Conservation (phyloP, 2,329 filamentous ascomycete genomes). For the Aspergillus sp. region DNA sequence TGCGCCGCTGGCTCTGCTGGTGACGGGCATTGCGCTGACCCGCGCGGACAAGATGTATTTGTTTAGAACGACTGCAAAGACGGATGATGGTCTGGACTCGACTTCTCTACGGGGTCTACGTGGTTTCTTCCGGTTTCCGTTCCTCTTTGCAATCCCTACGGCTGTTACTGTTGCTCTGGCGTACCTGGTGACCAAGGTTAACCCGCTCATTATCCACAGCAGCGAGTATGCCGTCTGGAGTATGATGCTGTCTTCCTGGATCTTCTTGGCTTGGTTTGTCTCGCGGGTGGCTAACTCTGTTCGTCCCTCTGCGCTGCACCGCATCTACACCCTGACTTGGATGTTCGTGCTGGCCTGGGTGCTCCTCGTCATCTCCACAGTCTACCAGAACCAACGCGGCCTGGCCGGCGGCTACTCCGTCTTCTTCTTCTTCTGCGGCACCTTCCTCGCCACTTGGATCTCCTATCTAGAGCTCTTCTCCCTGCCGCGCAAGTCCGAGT, state of each 20-base stretch:
- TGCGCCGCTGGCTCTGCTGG: slow-evolving; percentile 70
- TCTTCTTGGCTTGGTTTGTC: slow-evolving; percentile 79
- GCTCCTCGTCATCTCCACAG: slow-evolving; percentile 69
- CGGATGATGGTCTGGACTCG: slow-evolving; percentile 61
- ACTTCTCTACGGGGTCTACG: slow-evolving; percentile 72
- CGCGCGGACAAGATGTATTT: slow-evolving; percentile 83
- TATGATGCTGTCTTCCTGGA: slow-evolving; percentile 81
- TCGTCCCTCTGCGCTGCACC: slow-evolving; percentile 81
- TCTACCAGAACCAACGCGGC: slow-evolving; percentile 73
- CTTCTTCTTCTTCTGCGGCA: slow-evolving; percentile 74
- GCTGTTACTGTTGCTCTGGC: slow-evolving; percentile 71
- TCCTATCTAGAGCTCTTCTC: slow-evolving; percentile 79
- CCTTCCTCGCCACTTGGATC: slow-evolving; percentile 73
- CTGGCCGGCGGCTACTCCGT: slow-evolving; percentile 78
- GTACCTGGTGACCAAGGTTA: slow-evolving; percentile 76
- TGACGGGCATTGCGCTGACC: slow-evolving; percentile 68
- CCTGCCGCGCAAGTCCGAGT: slow-evolving; percentile 70
- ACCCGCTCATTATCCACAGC: slow-evolving; percentile 88
- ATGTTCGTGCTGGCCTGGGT: slow-evolving; percentile 75
- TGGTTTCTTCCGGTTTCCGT: slow-evolving; percentile 80
- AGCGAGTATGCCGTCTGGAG: slow-evolving; percentile 85
- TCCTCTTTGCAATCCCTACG: slow-evolving; percentile 69
- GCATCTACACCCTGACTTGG: slow-evolving; percentile 81
- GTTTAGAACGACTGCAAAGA: slow-evolving; percentile 67
- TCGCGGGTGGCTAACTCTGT: slow-evolving; percentile 75